Percentiles rank a stretch among this genome's conserved stretches.
phyloP scores from a whole-genome alignment of 2,329 filamentous ascomycete genomes.

The Exophiala alcalophila region DNA sequence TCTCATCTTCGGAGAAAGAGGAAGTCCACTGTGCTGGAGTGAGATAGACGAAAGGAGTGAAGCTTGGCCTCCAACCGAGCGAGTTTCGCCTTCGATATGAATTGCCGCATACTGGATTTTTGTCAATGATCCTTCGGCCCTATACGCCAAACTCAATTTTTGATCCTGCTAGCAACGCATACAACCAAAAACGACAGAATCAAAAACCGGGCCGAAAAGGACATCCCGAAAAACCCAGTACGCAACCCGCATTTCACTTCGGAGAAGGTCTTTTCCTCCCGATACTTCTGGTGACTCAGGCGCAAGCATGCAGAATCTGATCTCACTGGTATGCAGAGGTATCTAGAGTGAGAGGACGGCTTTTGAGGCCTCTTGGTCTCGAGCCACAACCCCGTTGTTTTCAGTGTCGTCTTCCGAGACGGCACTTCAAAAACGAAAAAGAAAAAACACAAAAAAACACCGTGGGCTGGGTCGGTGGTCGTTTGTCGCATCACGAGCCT shows the following conservation, averaged over 20 bases:
- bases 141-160: no score
- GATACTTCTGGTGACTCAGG: slow-evolving; percentile 18
- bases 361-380: slow-evolving; percentile 16
- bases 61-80: slow-evolving; percentile 7
- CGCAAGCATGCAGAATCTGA: slow-evolving; percentile 21
- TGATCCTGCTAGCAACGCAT: no score
- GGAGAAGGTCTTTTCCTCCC: slow-evolving; percentile 18
- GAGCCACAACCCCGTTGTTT: slow-evolving; percentile 2
- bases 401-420: no score
- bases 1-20: slow-evolving; percentile 28
- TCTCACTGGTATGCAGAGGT: slow-evolving; percentile 21
- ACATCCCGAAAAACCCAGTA: no score
- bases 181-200: no score
- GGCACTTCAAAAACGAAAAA: slow-evolving; percentile 7
- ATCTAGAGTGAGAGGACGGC: slow-evolving; percentile 13
- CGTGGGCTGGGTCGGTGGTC: slow-evolving; percentile 15
- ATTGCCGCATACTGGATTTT: no score
- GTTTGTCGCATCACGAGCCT: neutral
- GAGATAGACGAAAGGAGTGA: slow-evolving; percentile 17
- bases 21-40: no score
- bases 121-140: no score
- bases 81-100: slow-evolving; percentile 20
- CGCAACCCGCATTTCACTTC: slow-evolving; percentile 6
- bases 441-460: slow-evolving; percentile 10
- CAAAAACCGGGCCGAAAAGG: no score